Evolutionary conservation across 495 filamentous ascomycete genomes (phyloP), one percentile per base, ranked within the genome.

Genomic region (Penicillium bialowiezense): DNA sequence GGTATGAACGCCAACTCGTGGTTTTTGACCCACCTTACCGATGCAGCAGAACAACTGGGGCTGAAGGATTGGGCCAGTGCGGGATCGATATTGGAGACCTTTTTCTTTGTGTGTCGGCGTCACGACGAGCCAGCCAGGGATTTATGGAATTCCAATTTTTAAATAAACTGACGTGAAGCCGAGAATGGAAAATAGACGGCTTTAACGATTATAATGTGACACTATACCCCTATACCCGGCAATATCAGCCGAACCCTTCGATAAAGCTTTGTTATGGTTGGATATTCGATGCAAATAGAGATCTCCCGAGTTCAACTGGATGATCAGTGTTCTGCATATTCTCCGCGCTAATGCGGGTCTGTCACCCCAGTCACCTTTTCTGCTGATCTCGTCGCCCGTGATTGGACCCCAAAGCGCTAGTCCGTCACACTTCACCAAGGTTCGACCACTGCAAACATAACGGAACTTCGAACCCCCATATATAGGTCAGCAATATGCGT

Each of bases 311-410:
- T 4, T 26, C 23, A 26, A 4, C 8, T 4, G 8, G 23, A 3
- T 26, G 23, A 43, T 38, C 8, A 21, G 7, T 39, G 24, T 40
- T 31, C 45, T 39, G 23, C 36, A 33, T 44, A n/a, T 28, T 35
- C 33, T 19, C 46, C 47, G 23, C 58, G 55, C 61, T 64, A 64
- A 64, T 64, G 61, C 61, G 42, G 61, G 29, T 53, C 44, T 33
- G 38, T 64, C 61, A 64, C 60, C 44, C 50, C 26, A 51, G 35
- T 62, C 55, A 64, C 58, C 36, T 31, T 36, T 28, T 38, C 23
- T 29, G 34, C 48, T 41, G 28, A 32, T 41, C 13, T 14, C 19
- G 29, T 8, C 39, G 12, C 12, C 12, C 33, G 42, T 61, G 52
- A 64, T 64, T 61, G 55, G 58, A 13, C 38, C 43, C 10, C 37